A percentile compares a stretch with the other conserved stretches of the same genome.
These are phyloP conservation scores for Mucor mucedo DNA, from an alignment of 371 early-diverging fungal genomes.

Conservation along the genomic window DNA sequence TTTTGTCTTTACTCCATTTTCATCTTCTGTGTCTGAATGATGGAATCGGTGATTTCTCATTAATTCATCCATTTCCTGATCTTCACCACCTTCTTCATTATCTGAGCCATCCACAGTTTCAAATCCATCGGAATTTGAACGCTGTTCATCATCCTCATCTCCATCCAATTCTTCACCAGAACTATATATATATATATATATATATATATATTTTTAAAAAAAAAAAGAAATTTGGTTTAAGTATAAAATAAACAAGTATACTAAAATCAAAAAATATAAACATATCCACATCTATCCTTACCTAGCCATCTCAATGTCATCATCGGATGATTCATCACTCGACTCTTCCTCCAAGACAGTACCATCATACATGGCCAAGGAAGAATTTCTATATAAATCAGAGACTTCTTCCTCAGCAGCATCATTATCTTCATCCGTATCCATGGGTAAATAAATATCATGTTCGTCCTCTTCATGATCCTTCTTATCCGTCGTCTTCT, in stretches of 20 bases:
- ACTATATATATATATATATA: not conserved
- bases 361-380: slow-evolving; percentile 33
- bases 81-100: slow-evolving; percentile 49
- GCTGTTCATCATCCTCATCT: not conserved
- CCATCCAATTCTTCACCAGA: slow-evolving; percentile 22
- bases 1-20: slow-evolving; percentile 11
- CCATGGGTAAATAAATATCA: slow-evolving; percentile 23
- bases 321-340: slow-evolving; percentile 18
- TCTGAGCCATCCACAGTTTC: slow-evolving; percentile 39
- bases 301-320: slow-evolving; percentile 36
- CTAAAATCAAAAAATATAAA: not conserved
- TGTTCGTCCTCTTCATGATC: slow-evolving; percentile 12
- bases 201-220: not conserved
- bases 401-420: slow-evolving; percentile 26
- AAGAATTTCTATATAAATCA: slow-evolving; percentile 31
- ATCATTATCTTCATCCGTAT: slow-evolving; percentile 38
- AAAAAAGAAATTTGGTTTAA: no score
- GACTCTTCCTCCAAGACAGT: slow-evolving; percentile 29
- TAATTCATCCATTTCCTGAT: slow-evolving; percentile 27
- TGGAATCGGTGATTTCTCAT: slow-evolving; percentile 30
- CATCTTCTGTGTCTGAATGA: slow-evolving; percentile 27
- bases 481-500: not conserved
- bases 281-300: slow-evolving; percentile 1
- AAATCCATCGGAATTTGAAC: slow-evolving; percentile 5
- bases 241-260: not conserved